phyloP scores from a whole-genome alignment of 805 yeast genomes.

The Kockiozyma suomiensis region DNA sequence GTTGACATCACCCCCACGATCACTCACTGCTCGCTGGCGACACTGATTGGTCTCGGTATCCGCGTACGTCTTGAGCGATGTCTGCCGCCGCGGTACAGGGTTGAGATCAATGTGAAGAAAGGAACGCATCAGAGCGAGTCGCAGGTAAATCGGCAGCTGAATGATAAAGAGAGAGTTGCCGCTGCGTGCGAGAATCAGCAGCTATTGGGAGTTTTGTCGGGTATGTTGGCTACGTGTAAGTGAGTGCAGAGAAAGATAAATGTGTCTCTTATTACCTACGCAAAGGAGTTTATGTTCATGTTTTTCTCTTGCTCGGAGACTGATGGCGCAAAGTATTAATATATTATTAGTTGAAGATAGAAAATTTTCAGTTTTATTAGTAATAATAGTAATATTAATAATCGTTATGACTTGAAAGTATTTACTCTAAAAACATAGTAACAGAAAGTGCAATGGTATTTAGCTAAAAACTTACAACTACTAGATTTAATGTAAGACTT shows the following conservation, averaged over 20 bases:
- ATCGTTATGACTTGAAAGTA: too few species aligned
- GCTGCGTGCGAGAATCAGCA: constrained; percentile 99
- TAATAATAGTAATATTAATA: too few species aligned
- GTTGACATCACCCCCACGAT: constrained; percentile 95
- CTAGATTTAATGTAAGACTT: too few species aligned
- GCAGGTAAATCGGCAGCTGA: constrained; percentile 94
- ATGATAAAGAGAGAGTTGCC: constrained; percentile 96
- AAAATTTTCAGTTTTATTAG: too few species aligned
- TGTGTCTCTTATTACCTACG: too few species aligned
- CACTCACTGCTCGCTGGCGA: constrained; percentile 95
- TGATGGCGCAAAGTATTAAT: too few species aligned
- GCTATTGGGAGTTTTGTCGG: constrained; percentile 81
- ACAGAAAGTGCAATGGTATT: too few species aligned
- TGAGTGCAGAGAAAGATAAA: constrained; percentile 17
- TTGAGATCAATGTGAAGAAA: constrained; percentile 76
- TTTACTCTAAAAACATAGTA: too few species aligned
- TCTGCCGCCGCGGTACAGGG: constrained; percentile 80
- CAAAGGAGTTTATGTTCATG: neutral
- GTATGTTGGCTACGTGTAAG: constrained; percentile 81
- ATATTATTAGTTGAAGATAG: too few species aligned
- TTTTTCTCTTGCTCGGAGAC: too few species aligned
- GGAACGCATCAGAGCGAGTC: constrained; percentile 95
- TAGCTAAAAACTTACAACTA: too few species aligned
- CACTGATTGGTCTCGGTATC: constrained; percentile 92
- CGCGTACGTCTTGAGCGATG: constrained; percentile 88